These are phyloP conservation scores for Oryza punctata DNA, from an alignment of 176 grass and related monocot species.

Conservation along the genomic window DNA sequence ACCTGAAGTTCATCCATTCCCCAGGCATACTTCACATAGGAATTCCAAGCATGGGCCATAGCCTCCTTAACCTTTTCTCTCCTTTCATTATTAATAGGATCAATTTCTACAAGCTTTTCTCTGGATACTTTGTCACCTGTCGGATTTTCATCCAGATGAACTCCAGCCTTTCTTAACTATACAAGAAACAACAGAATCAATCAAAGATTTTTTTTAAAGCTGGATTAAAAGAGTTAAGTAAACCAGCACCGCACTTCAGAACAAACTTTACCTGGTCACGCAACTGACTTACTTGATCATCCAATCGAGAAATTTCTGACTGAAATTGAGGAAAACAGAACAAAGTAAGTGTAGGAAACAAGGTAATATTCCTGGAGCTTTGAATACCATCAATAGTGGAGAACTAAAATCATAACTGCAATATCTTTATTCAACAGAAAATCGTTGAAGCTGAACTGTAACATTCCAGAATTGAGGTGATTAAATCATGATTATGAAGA, in stretches of 20 bases:
- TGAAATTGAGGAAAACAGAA: slow-evolving; percentile 45
- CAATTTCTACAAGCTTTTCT: slow-evolving; percentile 61
- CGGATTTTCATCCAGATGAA: slow-evolving; percentile 49
- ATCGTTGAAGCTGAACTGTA: slow-evolving; percentile 22
- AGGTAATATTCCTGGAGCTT: neutral
- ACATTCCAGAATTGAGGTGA: slow-evolving; percentile 7
- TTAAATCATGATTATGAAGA: neutral
- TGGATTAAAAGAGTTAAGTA: slow-evolving; percentile 15
- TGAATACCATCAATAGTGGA: neutral
- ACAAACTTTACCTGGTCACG: slow-evolving; percentile 75
- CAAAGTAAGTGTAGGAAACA: slow-evolving; percentile 30
- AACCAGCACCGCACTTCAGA: slow-evolving; percentile 7
- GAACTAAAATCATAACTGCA: neutral
- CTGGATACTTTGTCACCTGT: slow-evolving; percentile 28
- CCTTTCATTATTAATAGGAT: slow-evolving; percentile 72
- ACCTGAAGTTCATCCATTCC: slow-evolving; percentile 99
- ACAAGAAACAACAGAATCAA: slow-evolving; percentile 18
- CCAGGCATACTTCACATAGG: slow-evolving; percentile 94
- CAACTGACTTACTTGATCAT: slow-evolving; percentile 63
- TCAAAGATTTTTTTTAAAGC: neutral
- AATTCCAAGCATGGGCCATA: slow-evolving; percentile 96
- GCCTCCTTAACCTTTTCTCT: slow-evolving; percentile 95
- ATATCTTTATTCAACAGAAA: slow-evolving; percentile 17
- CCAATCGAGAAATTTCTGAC: slow-evolving; percentile 69
- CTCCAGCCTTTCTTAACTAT: slow-evolving; percentile 84